Percentiles rank a stretch among this genome's conserved stretches.
These are phyloP conservation scores for Hypoxylon sp. DNA, from an alignment of 2,329 filamentous ascomycete genomes.

Conservation along the genomic window DNA sequence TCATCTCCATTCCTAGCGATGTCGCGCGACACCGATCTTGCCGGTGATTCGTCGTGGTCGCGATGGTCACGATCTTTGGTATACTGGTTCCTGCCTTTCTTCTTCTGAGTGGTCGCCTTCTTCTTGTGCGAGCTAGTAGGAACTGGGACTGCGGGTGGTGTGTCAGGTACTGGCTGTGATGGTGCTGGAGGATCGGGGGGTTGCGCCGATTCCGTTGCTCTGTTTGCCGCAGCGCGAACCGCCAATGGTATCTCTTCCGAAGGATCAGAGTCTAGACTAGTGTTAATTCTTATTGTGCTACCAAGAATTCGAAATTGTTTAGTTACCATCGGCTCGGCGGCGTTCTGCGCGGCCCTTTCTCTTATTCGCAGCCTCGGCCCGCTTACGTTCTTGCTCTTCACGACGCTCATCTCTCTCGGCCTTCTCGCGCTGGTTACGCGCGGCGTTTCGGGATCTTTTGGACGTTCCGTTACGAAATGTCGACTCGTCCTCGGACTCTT, in stretches of 20 bases:
- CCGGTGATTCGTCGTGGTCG: slow-evolving; percentile 66
- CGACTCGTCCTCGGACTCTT: slow-evolving; percentile 80
- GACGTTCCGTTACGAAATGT: slow-evolving; percentile 66
- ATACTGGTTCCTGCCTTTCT: slow-evolving; percentile 82
- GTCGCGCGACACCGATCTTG: slow-evolving; percentile 64
- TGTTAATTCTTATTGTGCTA: slow-evolving; percentile 51
- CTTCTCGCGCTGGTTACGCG: slow-evolving; percentile 71
- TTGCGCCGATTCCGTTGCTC: slow-evolving; percentile 49
- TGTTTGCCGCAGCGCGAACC: slow-evolving; percentile 52
- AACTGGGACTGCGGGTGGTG: slow-evolving; percentile 56
- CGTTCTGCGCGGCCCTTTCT: slow-evolving; percentile 85
- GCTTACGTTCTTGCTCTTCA: slow-evolving; percentile 80
- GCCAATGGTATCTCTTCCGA: slow-evolving; percentile 74
- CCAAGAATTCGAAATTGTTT: slow-evolving; percentile 4
- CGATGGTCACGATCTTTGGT: slow-evolving; percentile 77
- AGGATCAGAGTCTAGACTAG: slow-evolving; percentile 73
- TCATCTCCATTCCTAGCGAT: slow-evolving; percentile 62
- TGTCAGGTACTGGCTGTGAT: slow-evolving; percentile 61
- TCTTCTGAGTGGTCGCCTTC: slow-evolving; percentile 69
- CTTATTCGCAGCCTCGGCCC: slow-evolving; percentile 80
- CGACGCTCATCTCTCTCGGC: slow-evolving; percentile 78
- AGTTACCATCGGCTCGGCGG: slow-evolving; percentile 80
- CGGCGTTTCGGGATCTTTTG: slow-evolving; percentile 70
- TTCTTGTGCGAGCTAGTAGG: slow-evolving; percentile 69
- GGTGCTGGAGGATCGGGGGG: slow-evolving; percentile 59